These are phyloP conservation scores for Brassica incana DNA, from an alignment of 345 rosid genomes.

Conservation along the genomic window DNA sequence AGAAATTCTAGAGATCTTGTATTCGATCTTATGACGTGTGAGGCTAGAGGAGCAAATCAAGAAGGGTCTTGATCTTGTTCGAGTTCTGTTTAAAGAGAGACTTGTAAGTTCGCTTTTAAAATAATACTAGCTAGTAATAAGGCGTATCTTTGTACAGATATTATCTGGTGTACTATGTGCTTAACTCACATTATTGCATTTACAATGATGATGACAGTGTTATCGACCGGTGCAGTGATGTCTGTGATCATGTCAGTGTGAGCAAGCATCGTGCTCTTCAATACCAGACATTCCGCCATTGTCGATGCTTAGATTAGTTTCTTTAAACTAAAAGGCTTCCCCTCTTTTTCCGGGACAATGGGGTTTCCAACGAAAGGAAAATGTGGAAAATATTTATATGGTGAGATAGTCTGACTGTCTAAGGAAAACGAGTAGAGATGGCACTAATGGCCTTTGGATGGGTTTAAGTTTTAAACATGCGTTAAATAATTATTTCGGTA, in stretches of 20 bases:
- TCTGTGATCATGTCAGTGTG: not conserved
- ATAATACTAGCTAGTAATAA: too few relatives aligned
- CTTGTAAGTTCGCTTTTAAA: too few relatives aligned
- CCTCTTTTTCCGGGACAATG: not conserved
- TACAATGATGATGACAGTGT: not conserved
- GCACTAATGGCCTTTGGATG: not conserved
- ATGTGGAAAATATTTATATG: not conserved
- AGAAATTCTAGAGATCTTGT: too few relatives aligned
- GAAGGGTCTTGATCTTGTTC: too few relatives aligned
- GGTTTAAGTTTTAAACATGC: not conserved
- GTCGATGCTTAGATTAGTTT: not conserved
- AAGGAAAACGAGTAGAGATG: too few relatives aligned
- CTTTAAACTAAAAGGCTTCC: too few relatives aligned
- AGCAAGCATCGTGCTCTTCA: not conserved
- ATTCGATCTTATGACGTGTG: too few relatives aligned
- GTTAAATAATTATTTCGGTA: not conserved
- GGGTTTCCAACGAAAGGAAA: not conserved
- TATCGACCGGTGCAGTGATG: not conserved
- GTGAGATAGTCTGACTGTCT: not conserved
- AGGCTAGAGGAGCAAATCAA: too few relatives aligned
- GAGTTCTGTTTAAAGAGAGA: too few relatives aligned
- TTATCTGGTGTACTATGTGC: too few relatives aligned
- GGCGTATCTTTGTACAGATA: too few relatives aligned
- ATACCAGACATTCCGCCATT: not conserved
- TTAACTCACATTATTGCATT: too few relatives aligned